These are phyloP conservation scores for Sclerotinia nivalis DNA, from an alignment of 2,329 filamentous ascomycete species.

Conservation along the genomic window DNA sequence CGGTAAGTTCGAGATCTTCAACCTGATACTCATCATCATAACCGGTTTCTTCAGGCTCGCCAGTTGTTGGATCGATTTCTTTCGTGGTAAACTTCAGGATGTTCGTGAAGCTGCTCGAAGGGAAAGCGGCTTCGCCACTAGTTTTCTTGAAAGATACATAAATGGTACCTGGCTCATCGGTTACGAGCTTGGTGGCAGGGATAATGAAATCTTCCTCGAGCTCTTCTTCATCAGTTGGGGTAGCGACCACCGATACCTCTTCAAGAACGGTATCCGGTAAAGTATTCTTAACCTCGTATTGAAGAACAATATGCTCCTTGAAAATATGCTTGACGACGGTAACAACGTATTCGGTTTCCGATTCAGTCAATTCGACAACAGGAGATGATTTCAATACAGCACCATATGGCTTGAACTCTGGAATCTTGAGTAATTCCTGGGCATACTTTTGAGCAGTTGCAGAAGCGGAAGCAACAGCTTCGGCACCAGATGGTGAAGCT, in stretches of 20 bases:
- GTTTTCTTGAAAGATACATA: conserved; percentile 93
- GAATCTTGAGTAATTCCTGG: conserved; percentile 82
- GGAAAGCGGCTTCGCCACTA: conserved; percentile 73
- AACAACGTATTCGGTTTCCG: conserved; percentile 96
- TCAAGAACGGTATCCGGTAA: conserved; percentile 87
- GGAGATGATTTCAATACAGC: conserved; percentile 87
- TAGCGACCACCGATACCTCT: conserved; percentile 80
- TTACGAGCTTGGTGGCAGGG: conserved; percentile 76
- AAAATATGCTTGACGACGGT: conserved; percentile 94
- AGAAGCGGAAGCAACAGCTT: conserved; percentile 73
- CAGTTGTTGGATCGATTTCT: conserved; percentile 94
- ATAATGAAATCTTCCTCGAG: conserved; percentile 93
- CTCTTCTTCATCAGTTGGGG: conserved; percentile 78
- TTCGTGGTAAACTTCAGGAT: conserved; percentile 96
- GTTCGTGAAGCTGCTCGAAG: conserved; percentile 83
- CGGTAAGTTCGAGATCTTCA: conserved; percentile 85
- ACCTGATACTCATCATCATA: conserved; percentile 99
- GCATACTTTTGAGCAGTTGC: conserved; percentile 86
- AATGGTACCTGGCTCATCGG: conserved; percentile 86
- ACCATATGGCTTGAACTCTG: conserved; percentile 88
- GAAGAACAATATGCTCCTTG: conserved; percentile 93
- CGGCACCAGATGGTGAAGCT: conserved; percentile 65
- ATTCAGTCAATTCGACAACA: conserved; percentile 87
- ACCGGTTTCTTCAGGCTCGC: conserved; percentile 84
- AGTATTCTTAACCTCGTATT: conserved; percentile 98